These are phyloP conservation scores for Vanrija sp. DNA, from an alignment of 1,284 basidiomycete genomes.

Conservation along the genomic window DNA sequence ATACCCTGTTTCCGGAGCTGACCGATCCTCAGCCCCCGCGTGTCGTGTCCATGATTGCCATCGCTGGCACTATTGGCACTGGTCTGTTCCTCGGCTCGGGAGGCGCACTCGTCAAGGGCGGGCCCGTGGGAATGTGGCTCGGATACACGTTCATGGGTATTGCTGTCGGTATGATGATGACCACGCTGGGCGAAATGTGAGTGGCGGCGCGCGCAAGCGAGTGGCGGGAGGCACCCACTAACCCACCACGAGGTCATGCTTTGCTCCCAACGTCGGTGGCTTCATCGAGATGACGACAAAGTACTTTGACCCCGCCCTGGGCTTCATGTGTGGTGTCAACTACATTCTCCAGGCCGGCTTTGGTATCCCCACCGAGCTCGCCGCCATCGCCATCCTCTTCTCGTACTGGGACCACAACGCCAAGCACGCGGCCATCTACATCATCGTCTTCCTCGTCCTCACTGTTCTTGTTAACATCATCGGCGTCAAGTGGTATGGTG, in stretches of 20 bases:
- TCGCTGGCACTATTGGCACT: slow-evolving; percentile 53
- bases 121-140: slow-evolving; percentile 48
- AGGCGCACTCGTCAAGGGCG: slow-evolving; percentile 46
- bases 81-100: slow-evolving; percentile 50
- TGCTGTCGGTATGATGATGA: slow-evolving; percentile 13
- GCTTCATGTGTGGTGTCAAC: slow-evolving; percentile 21
- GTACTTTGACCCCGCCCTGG: slow-evolving; percentile 18
- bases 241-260: slow-evolving; percentile 3
- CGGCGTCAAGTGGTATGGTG: slow-evolving; percentile 16
- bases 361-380: slow-evolving; percentile 9
- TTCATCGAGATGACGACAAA: slow-evolving; percentile 20
- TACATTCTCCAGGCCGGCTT: slow-evolving; percentile 13
- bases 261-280: slow-evolving; percentile 19
- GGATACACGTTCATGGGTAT: slow-evolving; percentile 22
- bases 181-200: slow-evolving; percentile 7
- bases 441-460: slow-evolving; percentile 9
- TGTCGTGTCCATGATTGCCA: slow-evolving; percentile 39
- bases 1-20: too few species aligned
- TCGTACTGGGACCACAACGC: slow-evolving; percentile 9
- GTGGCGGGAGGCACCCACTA: neutral
- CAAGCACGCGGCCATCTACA: slow-evolving; percentile 8
- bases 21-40: neutral
- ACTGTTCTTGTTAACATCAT: slow-evolving; percentile 1
- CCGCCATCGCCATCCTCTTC: slow-evolving; percentile 11
- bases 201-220: neutral